Conservation (phyloP, 768 basidiomycete species). For the Lactarius evosmus region DNA sequence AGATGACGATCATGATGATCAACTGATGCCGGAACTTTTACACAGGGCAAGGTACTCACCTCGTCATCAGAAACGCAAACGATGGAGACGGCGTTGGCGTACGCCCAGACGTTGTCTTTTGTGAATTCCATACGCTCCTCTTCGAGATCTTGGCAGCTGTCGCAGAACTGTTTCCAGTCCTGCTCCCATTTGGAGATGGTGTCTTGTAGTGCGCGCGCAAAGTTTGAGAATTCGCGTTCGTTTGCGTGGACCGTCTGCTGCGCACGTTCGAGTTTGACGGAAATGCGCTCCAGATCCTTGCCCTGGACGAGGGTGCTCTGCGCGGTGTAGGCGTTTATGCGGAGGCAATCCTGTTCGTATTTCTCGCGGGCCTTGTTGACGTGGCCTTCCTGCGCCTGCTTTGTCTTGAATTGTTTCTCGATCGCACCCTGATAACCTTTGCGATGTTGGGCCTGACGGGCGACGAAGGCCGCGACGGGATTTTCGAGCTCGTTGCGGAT, state of each 20-base stretch:
- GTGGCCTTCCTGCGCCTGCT: constrained; percentile 81
- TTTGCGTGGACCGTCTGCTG: constrained; percentile 87
- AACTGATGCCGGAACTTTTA: constrained; percentile 1
- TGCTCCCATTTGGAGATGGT: constrained; percentile 85
- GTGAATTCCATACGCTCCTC: constrained; percentile 92
- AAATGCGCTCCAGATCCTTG: constrained; percentile 87
- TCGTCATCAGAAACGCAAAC: constrained; percentile 96
- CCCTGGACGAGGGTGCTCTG: constrained; percentile 91
- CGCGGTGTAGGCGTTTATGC: constrained; percentile 92
- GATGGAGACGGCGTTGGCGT: constrained; percentile 93
- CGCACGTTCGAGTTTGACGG: constrained; percentile 80
- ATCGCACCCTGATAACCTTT: constrained; percentile 69
- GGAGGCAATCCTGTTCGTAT: constrained; percentile 88
- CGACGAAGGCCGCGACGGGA: constrained; percentile 55
- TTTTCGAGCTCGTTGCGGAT: constrained; percentile 74
- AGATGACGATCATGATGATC: neutral
- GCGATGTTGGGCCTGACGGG: constrained; percentile 67
- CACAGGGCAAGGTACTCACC: constrained; percentile 45
- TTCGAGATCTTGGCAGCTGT: constrained; percentile 93
- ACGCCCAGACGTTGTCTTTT: constrained; percentile 95
- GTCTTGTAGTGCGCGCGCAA: constrained; percentile 72
- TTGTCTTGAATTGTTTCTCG: constrained; percentile 89
- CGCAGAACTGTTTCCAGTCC: constrained; percentile 93
- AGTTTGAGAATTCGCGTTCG: constrained; percentile 90
- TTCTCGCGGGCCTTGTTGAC: constrained; percentile 89